phyloP scores from a whole-genome alignment of 2,329 filamentous ascomycete genomes.

The Epichloe scottii region DNA sequence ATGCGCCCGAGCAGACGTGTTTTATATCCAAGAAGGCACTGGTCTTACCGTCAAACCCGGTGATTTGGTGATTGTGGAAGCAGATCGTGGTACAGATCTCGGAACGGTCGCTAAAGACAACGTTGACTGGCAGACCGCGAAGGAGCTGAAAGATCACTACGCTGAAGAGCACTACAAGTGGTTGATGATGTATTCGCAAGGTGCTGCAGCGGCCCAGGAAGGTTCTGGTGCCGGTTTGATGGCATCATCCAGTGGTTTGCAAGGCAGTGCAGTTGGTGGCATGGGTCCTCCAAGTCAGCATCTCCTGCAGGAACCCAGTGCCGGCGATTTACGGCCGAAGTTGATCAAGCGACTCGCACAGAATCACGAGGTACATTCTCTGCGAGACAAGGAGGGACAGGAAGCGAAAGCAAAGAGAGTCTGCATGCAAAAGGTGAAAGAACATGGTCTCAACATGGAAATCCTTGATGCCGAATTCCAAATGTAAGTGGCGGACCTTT shows the following conservation, averaged over 20 bases:
- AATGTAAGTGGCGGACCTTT: slow-evolving; percentile 55
- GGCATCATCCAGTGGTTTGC: slow-evolving; percentile 49
- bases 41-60: slow-evolving; percentile 82
- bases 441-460: slow-evolving; percentile 94
- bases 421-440: slow-evolving; percentile 91
- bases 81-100: slow-evolving; percentile 88
- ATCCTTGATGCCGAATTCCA: slow-evolving; percentile 98
- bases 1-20: slow-evolving; percentile 86
- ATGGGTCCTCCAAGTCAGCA: slow-evolving; percentile 67
- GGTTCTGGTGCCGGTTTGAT: slow-evolving; percentile 49
- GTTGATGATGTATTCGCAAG: slow-evolving; percentile 97
- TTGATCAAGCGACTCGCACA: slow-evolving; percentile 93
- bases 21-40: slow-evolving; percentile 93
- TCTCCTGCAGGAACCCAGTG: slow-evolving; percentile 56
- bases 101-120: slow-evolving; percentile 85
- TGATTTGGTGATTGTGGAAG: slow-evolving; percentile 93
- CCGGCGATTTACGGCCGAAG: slow-evolving; percentile 80
- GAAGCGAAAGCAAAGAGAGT: slow-evolving; percentile 96
- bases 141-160: slow-evolving; percentile 80
- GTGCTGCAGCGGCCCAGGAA: slow-evolving; percentile 50
- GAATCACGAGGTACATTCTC: slow-evolving; percentile 73
- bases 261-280: slow-evolving; percentile 60
- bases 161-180: slow-evolving; percentile 95
- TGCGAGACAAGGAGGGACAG: slow-evolving; percentile 92
- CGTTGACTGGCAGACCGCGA: slow-evolving; percentile 76